Evolutionary conservation across 2,329 filamentous ascomycete species (phyloP), one percentile per base, ranked within the genome.

Genomic region (Apiospora saccharicola): DNA sequence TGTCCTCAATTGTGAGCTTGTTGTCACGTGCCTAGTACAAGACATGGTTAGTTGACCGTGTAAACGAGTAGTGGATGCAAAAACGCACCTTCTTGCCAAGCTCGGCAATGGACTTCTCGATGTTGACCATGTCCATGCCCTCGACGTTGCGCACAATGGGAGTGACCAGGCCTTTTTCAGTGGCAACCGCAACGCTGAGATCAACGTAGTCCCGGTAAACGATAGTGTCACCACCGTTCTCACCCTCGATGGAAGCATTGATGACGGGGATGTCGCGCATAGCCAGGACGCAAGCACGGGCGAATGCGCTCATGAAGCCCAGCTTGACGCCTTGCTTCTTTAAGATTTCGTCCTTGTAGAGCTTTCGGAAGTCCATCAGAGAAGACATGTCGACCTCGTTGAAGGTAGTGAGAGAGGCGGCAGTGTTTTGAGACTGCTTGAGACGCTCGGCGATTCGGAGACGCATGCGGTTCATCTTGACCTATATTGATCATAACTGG

Each of bases 381-480:
- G 93, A 94, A 44, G 96, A 97, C 96, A 99, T 99, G 83, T 99
- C 96, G 74, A 99, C 96, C 85, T 98, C 96, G 84, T 99, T 98
- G 89, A 99, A 99, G 37, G 96, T 99, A 68, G 96, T 98, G 70
- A 99, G 88, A 4, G 96, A 98, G 64, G 96, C 96, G 69, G 96
- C 96, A 1, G 96, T 98, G 86, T 99, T 99, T 83, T 99, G 96
- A 26, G 96, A 98, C 83, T 99, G 96, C 90, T 99, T 99, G 76
- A 99, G 90, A 78, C 96, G 95, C 87, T 99, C 96, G 69, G 96
- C 94, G 78, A 98, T 99, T 74, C 96, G 92, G 74, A 98, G 90
- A 76, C 96, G 95, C 96, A 99, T 99, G 76, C 96, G 94, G 88
- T 98, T 98, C 96, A 99, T 99, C 89, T 99, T 99, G 80, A 98